These are phyloP conservation scores for Trichoderma brevicompactum DNA, from an alignment of 2,329 filamentous ascomycete genomes.

Conservation along the genomic window DNA sequence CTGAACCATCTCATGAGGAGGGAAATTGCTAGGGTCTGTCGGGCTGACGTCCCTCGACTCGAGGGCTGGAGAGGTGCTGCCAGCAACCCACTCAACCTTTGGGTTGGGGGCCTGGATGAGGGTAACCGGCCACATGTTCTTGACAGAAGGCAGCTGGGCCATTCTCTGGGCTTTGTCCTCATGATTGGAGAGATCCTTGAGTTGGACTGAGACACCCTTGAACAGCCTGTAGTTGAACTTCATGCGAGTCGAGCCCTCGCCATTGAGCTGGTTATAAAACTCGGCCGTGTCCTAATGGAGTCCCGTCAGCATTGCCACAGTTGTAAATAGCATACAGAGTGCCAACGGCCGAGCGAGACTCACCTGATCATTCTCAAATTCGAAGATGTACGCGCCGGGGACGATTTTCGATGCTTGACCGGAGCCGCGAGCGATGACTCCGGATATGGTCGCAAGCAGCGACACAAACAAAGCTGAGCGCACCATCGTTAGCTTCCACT, in stretches of 20 bases:
- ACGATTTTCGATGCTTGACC: constrained; percentile 37
- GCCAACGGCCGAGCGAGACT: constrained; percentile 21
- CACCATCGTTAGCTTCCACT: constrained; percentile 25
- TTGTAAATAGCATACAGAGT: neutral
- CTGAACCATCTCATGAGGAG: constrained; percentile 59
- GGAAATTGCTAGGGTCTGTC: constrained; percentile 6
- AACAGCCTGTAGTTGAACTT: constrained; percentile 56
- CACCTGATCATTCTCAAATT: constrained; percentile 57
- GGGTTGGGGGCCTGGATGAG: constrained; percentile 50
- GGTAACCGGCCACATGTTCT: constrained; percentile 54
- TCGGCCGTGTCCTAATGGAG: constrained; percentile 18
- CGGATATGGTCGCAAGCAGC: constrained; percentile 34
- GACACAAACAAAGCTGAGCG: constrained; percentile 28
- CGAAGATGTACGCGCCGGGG: constrained; percentile 57
- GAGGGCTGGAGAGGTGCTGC: neutral
- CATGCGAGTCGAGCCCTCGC: constrained; percentile 48
- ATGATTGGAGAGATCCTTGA: constrained; percentile 51
- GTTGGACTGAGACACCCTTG: constrained; percentile 58
- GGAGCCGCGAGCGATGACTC: constrained; percentile 36
- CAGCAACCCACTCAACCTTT: constrained; percentile 50
- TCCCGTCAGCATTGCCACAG: constrained; percentile 11
- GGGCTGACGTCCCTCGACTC: constrained; percentile 4
- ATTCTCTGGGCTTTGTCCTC: constrained; percentile 50
- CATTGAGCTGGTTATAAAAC: constrained; percentile 18
- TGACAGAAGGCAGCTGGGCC: constrained; percentile 49